Base-by-base conservation (phyloP, 139 green algal species). In the Trebouxia sp. region DNA sequence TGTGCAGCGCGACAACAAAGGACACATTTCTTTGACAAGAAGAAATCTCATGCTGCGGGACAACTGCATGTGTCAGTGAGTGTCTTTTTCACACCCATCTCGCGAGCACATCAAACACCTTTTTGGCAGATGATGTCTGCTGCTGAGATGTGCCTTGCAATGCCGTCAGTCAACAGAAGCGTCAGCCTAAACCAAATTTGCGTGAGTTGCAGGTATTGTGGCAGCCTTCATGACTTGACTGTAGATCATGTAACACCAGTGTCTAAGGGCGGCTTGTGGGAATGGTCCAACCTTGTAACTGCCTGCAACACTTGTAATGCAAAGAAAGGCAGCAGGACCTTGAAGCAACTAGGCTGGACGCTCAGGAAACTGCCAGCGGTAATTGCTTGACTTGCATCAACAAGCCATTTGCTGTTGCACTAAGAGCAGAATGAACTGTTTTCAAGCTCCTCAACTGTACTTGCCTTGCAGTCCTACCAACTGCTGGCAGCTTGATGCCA, bases 341-440 rank as follows among this genome's bases (percentile, higher is more conserved):
- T 92, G 24, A 78, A 86, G 82, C 65, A 92, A 85, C 80, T 92
- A 26, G 51, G 80, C 17, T 92, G 89, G 89, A 88, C 87, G 80
- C 85, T 92, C 65, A 65, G 62, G 6, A 74, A 43, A 20, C 62
- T 75, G 26, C 84, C 82, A 6, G 17, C 12, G 65, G 84, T 84
- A 62, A 48, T 70, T 65, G 8, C n/a, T n/a, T n/a, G n/a, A n/a
- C n/a, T n/a, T n/a, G n/a, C n/a, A n/a, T n/a, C n/a, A n/a, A n/a
- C n/a, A n/a, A n/a, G n/a, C n/a, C n/a, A n/a, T n/a, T n/a, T n/a
- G n/a, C n/a, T n/a, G n/a, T n/a, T n/a, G n/a, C n/a, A n/a, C n/a
- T n/a, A n/a, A n/a, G n/a, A n/a, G n/a, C n/a, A n/a, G n/a, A n/a
- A n/a, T n/a, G n/a, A n/a, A 41, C 58, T 9, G 15, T 45, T n/a